Conservation (phyloP, 1,284 basidiomycete genomes). For the Spongispora temasekensis region DNA sequence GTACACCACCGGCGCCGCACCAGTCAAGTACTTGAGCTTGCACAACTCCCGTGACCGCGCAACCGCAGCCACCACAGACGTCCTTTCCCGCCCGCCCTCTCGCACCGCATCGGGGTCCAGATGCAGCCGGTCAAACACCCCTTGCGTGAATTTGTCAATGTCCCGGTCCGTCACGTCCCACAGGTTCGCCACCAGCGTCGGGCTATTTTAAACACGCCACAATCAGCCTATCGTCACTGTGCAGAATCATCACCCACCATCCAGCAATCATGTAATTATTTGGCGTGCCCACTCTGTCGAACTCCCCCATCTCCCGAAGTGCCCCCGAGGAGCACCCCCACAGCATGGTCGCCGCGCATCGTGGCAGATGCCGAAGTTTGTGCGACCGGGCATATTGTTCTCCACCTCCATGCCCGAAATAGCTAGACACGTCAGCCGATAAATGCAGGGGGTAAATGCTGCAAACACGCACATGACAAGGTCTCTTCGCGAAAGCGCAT, state of each 20-base stretch:
- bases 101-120: conserved; percentile 48
- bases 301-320: conserved; percentile 89
- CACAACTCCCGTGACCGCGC: conserved; percentile 77
- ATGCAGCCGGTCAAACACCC: conserved; percentile 77
- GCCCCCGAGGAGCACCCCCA: conserved; percentile 98
- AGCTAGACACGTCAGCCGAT: conserved; percentile 49
- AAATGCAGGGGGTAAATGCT: not conserved
- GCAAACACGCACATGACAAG: conserved; percentile 76
- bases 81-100: conserved; percentile 4
- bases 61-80: conserved; percentile 77
- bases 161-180: conserved; percentile 99
- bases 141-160: conserved; percentile 89
- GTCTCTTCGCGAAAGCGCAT: conserved; percentile 72
- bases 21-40: conserved; percentile 93
- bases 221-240: not conserved
- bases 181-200: conserved; percentile 89
- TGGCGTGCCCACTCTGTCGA: conserved; percentile 90
- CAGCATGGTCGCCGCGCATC: conserved; percentile 93
- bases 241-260: conserved; percentile 62
- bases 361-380: conserved; percentile 76
- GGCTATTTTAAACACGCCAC: conserved; percentile 47
- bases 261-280: conserved; percentile 96
- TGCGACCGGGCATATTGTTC: conserved; percentile 93
- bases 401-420: conserved; percentile 96
- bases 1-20: conserved; percentile 92